These are phyloP conservation scores for Phytopythium sindhum DNA, from an alignment of 352 stramenopile species.

Conservation along the genomic window DNA sequence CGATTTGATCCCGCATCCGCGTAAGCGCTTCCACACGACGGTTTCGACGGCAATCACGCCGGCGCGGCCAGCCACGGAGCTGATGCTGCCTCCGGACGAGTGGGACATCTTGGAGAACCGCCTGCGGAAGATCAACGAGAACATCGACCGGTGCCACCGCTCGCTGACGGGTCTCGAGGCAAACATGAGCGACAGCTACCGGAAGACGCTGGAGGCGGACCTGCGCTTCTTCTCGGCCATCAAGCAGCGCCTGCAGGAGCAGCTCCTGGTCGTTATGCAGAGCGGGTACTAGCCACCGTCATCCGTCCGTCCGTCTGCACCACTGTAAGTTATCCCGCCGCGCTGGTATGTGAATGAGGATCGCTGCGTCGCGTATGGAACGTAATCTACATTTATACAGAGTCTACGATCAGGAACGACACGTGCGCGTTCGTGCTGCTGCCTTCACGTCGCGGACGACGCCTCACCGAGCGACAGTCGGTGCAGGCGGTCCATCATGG, in stretches of 20 bases:
- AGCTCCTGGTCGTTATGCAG: slow-evolving; percentile 70
- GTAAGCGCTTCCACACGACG: slow-evolving; percentile 39
- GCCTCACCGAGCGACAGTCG: background rate
- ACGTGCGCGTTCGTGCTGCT: background rate
- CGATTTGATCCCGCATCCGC: slow-evolving; percentile 44
- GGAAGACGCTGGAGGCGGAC: slow-evolving; percentile 56
- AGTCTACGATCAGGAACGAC: background rate
- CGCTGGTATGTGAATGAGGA: background rate
- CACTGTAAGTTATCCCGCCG: background rate
- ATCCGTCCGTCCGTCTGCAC: background rate
- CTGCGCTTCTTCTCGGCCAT: slow-evolving; percentile 70
- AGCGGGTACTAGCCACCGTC: slow-evolving; percentile 39
- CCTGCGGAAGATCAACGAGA: slow-evolving; percentile 66
- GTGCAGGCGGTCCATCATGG: background rate
- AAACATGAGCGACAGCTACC: slow-evolving; percentile 50
- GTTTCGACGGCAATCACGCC: slow-evolving; percentile 47
- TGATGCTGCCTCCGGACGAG: slow-evolving; percentile 54
- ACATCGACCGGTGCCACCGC: slow-evolving; percentile 59
- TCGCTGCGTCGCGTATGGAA: background rate
- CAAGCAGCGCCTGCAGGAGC: slow-evolving; percentile 70
- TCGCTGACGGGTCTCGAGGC: slow-evolving; percentile 39
- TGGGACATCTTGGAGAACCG: slow-evolving; percentile 63
- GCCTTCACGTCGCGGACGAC: background rate
- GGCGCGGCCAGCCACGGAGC: slow-evolving; percentile 21
- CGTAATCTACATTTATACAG: background rate